Evolutionary conservation across 208 protist species (phyloP).

Genomic region (Perkinsela sp.): DNA sequence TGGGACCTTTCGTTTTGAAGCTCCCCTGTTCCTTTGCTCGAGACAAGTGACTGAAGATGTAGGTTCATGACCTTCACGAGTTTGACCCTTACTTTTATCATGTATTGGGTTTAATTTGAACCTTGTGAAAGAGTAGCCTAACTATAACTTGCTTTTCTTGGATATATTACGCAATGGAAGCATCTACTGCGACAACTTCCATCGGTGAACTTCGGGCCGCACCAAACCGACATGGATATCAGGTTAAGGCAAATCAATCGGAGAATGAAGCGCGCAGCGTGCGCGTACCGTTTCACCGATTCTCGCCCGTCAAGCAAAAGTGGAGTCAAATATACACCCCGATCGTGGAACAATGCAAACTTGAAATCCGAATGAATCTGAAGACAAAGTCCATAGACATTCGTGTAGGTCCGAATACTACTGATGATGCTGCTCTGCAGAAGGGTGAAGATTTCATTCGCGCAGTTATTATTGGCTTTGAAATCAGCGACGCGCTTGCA

Average conservation of each 20-base stretch:
- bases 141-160: too few relatives aligned
- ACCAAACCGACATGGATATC: background rate
- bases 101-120: too few relatives aligned
- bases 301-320: conserved; percentile 82
- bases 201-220: background rate
- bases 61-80: too few relatives aligned
- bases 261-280: conserved; percentile 33
- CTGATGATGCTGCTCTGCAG: conserved; percentile 61
- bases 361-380: conserved; percentile 95
- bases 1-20: too few relatives aligned
- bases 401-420: conserved; percentile 41
- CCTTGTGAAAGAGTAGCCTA: too few relatives aligned
- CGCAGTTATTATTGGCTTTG: conserved; percentile 84
- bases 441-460: conserved; percentile 91
- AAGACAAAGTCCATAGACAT: conserved; percentile 78
- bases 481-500: conserved; percentile 88
- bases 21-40: too few relatives aligned
- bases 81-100: too few relatives aligned
- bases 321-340: conserved; percentile 95
- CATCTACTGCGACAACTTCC: too few relatives aligned
- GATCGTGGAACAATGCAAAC: conserved; percentile 88
- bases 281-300: conserved; percentile 80
- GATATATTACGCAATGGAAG: too few relatives aligned
- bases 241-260: background rate
- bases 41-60: too few relatives aligned